Evolutionary conservation across 805 yeast species (phyloP).

Genomic region (Metschnikowia lochheadii): DNA sequence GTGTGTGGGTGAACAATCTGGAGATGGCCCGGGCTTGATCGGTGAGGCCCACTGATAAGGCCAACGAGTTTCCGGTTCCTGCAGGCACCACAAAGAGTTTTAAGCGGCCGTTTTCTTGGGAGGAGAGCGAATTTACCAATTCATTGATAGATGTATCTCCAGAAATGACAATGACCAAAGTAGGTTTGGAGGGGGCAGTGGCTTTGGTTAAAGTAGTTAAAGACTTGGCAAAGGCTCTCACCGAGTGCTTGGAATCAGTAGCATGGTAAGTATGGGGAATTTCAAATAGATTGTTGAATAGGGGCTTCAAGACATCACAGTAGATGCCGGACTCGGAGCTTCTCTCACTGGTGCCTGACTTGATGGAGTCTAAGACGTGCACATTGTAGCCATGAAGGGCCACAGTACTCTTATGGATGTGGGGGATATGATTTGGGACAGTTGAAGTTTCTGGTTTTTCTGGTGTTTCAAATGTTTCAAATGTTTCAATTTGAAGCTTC

Average conservation of each 20-base stretch:
- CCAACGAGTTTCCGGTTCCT: conserved; percentile 86
- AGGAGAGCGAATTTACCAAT: conserved; percentile 51
- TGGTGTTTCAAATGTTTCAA: not conserved
- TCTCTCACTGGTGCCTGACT: conserved; percentile 44
- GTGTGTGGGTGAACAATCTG: conserved; percentile 29
- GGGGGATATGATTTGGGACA: not conserved
- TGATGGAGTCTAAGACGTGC: conserved; percentile 45
- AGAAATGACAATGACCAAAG: conserved; percentile 58
- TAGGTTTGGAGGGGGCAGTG: not conserved
- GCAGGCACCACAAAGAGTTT: conserved; percentile 52
- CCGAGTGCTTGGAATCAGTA: conserved; percentile 39
- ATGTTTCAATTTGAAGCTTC: not conserved
- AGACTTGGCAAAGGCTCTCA: conserved; percentile 35
- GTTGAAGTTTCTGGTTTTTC: not conserved
- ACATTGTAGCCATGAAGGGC: conserved; percentile 13
- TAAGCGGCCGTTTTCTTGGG: conserved; percentile 8
- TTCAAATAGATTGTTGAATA: conserved; percentile 34
- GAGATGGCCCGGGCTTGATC: conserved; percentile 28
- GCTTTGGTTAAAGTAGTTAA: conserved; percentile 16
- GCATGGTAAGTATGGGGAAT: conserved; percentile 38
- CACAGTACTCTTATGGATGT: not conserved
- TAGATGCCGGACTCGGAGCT: conserved; percentile 33
- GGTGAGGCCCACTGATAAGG: conserved; percentile 51
- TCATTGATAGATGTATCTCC: conserved; percentile 88
- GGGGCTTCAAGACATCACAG: conserved; percentile 41